phyloP scores from a whole-genome alignment of 768 basidiomycete species.

The Psilocybe tampanensis region DNA sequence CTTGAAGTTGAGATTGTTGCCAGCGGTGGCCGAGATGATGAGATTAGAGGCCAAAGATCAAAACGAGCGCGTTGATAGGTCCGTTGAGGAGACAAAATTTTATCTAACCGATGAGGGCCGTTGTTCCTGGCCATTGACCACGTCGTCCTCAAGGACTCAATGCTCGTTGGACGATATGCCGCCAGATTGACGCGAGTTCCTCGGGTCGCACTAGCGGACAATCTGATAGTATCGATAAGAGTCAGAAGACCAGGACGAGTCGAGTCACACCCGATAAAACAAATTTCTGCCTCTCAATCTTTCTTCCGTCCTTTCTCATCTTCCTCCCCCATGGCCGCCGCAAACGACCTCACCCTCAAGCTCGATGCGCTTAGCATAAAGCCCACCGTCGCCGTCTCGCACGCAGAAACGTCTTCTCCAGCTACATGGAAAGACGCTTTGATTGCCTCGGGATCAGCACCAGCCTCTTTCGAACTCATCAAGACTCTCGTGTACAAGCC shows the following conservation, averaged over 20 bases:
- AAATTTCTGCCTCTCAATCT: conserved; percentile 15
- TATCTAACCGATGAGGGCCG: conserved; percentile 7
- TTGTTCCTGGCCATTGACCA: conserved; percentile 11
- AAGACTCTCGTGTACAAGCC: conserved; percentile 96
- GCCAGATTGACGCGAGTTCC: conserved; percentile 23
- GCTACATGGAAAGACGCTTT: conserved; percentile 78
- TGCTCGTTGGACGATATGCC: conserved; percentile 34
- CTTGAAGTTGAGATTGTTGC: neutral
- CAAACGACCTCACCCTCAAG: conserved; percentile 37
- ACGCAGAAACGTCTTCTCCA: conserved; percentile 68
- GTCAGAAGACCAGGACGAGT: conserved; percentile 37
- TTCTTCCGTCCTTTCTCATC: conserved; percentile 21
- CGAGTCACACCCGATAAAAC: conserved; percentile 36
- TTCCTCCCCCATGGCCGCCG: conserved; percentile 31
- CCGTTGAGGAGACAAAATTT: conserved; percentile 6
- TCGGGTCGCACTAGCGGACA: conserved; percentile 19
- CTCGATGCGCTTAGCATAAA: conserved; percentile 58
- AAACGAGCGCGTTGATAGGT: conserved; percentile 12
- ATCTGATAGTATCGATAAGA: conserved; percentile 42
- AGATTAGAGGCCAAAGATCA: neutral
- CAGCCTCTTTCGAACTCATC: conserved; percentile 68
- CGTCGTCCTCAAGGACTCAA: conserved; percentile 16
- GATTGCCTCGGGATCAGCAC: conserved; percentile 49
- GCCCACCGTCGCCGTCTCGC: conserved; percentile 53
- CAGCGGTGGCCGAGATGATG: neutral